A percentile compares a stretch with the other conserved stretches of the same genome.
Conservation (phyloP, 352 stramenopile genomes). For the Phytophthora capsici region DNA sequence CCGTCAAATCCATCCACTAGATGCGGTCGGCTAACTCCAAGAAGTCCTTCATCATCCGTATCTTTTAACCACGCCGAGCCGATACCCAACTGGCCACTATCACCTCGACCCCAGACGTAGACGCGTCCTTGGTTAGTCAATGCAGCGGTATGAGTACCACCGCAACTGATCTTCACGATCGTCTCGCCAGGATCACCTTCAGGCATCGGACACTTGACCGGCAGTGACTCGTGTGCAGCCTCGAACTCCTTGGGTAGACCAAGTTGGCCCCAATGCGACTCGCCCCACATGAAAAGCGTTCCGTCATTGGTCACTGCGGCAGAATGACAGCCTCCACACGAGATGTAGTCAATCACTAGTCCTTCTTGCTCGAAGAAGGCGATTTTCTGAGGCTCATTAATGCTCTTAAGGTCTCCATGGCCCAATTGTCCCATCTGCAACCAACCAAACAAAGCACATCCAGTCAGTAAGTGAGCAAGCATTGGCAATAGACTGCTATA, state of each 20-base stretch:
- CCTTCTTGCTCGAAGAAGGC: slow-evolving; percentile 61
- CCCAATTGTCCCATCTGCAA: slow-evolving; percentile 82
- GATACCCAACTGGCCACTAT: slow-evolving; percentile 80
- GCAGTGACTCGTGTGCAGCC: slow-evolving; percentile 62
- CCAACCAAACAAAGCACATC: slow-evolving; percentile 8
- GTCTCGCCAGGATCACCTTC: slow-evolving; percentile 53
- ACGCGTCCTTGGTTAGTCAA: slow-evolving; percentile 75
- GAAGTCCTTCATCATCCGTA: slow-evolving; percentile 59
- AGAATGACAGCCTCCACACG: slow-evolving; percentile 83
- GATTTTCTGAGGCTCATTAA: slow-evolving; percentile 61
- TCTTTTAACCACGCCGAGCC: slow-evolving; percentile 70
- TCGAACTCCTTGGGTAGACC: slow-evolving; percentile 72
- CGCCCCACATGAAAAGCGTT: slow-evolving; percentile 83
- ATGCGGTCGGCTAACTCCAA: slow-evolving; percentile 65
- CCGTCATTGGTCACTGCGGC: slow-evolving; percentile 74
- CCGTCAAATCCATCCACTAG: slow-evolving; percentile 68
- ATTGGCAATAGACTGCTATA: not conserved
- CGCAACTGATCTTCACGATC: slow-evolving; percentile 83
- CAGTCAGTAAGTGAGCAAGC: slow-evolving; percentile 8
- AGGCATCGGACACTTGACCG: slow-evolving; percentile 67
- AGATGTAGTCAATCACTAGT: slow-evolving; percentile 77
- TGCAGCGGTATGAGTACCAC: slow-evolving; percentile 77
- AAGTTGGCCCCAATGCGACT: slow-evolving; percentile 84
- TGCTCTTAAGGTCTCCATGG: slow-evolving; percentile 79
- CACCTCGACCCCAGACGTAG: slow-evolving; percentile 81